Base-by-base conservation (phyloP, 2,329 filamentous ascomycete genomes). In the Dothideomycetes sp. region DNA sequence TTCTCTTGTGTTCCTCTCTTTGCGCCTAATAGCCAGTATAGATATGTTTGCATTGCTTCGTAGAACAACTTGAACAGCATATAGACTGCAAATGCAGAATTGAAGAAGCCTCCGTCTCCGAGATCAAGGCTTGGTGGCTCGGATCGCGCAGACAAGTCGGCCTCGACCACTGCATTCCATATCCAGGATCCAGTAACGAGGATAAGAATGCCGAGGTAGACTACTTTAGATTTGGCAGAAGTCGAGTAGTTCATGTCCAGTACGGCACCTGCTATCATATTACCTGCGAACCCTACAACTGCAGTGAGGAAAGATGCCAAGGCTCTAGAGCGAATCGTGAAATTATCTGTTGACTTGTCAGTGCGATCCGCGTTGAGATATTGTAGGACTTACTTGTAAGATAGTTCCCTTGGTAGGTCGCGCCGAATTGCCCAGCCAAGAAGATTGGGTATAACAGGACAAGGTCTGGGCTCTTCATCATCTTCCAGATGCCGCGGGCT, bases 351-450 rank as follows among this genome's bases (percentile, higher is more conserved):
- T 12, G 19, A 3, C 19, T 38, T 17, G 31, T 43, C 18, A 43
- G 40, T 12, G 18, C 18, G 3, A 8, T 14, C 4, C 9, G 5
- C 33, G 5, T 11, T 5, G 16, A 12, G 16, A 11, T 19, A 18
- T 10, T 8, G 19, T 31, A 16, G 8, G 4, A 16, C 41, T 19
- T 36, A 41, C 39, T 71, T 0, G 65, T 61, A 37, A 70, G 60
- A 43, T 71, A 73, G 45, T 70, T 70, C 35, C 65, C 61, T 16
- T 42, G 58, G 42, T 65, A 65, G 38, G 62, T 65, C 45, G 63
- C 63, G 36, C 63, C 64, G 1, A 58, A 58, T 3, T 62, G 60
- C 49, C 62, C 60, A 53, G 19, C 56, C 50, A 45, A 60, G 47
- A 66, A 65, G 7, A 65, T 46, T 2, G 62, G 63, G 5, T 65